Percentiles rank a stretch among this genome's conserved stretches.
phyloP scores from a whole-genome alignment of 2,329 filamentous ascomycete genomes.

The Cladosporium sp. region DNA sequence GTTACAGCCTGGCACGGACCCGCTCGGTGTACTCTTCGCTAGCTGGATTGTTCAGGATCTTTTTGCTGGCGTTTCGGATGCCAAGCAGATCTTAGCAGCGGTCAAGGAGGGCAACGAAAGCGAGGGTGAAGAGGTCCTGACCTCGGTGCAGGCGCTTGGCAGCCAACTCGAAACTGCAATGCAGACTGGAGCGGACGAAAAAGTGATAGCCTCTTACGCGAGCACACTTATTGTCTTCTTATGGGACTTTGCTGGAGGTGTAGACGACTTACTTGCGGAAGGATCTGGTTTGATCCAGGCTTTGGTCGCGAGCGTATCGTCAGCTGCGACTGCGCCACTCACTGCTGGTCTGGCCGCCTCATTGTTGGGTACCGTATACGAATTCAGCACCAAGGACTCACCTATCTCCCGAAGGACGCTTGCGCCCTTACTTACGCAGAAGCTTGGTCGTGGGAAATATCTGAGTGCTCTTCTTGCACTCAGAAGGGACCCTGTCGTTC shows the following conservation, averaged over 20 bases:
- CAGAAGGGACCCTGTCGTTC: slow-evolving; percentile 73
- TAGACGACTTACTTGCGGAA: slow-evolving; percentile 90
- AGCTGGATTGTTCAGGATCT: slow-evolving; percentile 84
- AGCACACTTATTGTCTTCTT: slow-evolving; percentile 89
- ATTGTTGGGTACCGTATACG: slow-evolving; percentile 84
- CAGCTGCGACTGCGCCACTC: slow-evolving; percentile 55
- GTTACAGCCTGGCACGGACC: slow-evolving; percentile 70
- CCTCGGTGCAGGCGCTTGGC: slow-evolving; percentile 84
- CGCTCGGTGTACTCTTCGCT: slow-evolving; percentile 88
- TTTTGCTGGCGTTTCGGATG: slow-evolving; percentile 74
- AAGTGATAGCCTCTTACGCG: slow-evolving; percentile 79
- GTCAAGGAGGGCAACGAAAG: slow-evolving; percentile 87
- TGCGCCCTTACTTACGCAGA: slow-evolving; percentile 72
- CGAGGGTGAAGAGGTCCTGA: slow-evolving; percentile 90
- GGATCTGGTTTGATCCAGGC: slow-evolving; percentile 78
- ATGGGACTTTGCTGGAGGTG: slow-evolving; percentile 86
- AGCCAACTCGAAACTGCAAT: slow-evolving; percentile 82
- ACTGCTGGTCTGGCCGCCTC: slow-evolving; percentile 72
- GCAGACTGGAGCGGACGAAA: slow-evolving; percentile 67
- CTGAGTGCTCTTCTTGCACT: slow-evolving; percentile 77
- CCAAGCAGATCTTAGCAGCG: slow-evolving; percentile 75
- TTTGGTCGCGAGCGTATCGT: slow-evolving; percentile 50
- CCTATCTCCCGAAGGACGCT: slow-evolving; percentile 80
- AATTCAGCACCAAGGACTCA: slow-evolving; percentile 97
- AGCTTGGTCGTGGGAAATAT: slow-evolving; percentile 83